Conservation (phyloP, 2,329 filamentous ascomycete genomes). For the Westerdykella ornata region DNA sequence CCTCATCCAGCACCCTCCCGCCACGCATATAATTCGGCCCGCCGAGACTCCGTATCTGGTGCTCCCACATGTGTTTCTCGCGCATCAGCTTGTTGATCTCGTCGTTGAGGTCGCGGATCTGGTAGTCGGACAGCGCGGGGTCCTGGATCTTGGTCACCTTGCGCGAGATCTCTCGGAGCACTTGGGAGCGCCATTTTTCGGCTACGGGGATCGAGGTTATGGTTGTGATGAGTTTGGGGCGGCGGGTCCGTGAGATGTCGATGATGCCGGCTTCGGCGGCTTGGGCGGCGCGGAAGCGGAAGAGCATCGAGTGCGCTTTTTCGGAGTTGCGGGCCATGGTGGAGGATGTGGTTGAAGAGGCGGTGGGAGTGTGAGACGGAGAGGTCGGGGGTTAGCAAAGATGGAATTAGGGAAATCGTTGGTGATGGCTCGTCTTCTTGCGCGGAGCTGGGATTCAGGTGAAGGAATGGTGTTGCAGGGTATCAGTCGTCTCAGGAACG, state of each 20-base stretch:
- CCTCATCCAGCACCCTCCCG: conserved; percentile 50
- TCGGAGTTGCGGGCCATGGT: conserved; percentile 82
- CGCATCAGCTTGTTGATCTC: conserved; percentile 99
- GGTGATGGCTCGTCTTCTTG: too few relatives aligned
- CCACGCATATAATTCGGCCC: conserved; percentile 92
- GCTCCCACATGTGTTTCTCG: conserved; percentile 99
- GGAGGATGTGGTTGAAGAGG: conserved; percentile 14
- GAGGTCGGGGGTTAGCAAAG: conserved; percentile 27
- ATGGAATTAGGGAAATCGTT: background rate
- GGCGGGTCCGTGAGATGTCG: conserved; percentile 80
- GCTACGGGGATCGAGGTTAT: conserved; percentile 77
- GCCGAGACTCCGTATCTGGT: conserved; percentile 90
- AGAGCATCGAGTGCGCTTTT: conserved; percentile 99
- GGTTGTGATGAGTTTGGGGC: conserved; percentile 84
- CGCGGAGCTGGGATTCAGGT: too few relatives aligned
- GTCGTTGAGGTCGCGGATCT: conserved; percentile 96
- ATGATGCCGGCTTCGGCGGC: conserved; percentile 94
- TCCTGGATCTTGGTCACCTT: conserved; percentile 98
- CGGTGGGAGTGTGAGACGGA: conserved; percentile 14
- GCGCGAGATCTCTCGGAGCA: conserved; percentile 92
- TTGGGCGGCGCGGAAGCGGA: conserved; percentile 97
- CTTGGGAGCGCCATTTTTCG: conserved; percentile 97
- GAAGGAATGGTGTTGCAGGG: background rate
- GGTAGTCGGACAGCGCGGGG: conserved; percentile 81
- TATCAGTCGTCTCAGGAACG: too few relatives aligned